Evolutionary conservation across 345 rosid species (phyloP), one percentile per base, ranked within the genome.

Genomic region (Laguncularia racemosa): DNA sequence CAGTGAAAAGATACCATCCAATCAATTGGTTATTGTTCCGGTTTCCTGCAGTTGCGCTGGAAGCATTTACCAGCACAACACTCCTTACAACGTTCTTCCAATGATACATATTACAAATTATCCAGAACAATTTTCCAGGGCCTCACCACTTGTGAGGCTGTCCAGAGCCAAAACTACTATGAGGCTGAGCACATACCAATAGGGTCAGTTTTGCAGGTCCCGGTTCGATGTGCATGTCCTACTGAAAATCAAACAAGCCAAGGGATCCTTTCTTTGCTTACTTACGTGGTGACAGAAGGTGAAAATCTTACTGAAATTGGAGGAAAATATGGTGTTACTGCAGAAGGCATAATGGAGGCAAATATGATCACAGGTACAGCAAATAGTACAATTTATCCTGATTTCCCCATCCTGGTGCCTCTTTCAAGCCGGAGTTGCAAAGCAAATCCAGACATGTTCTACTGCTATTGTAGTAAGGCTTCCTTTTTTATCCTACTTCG

Each of bases 371-470:
- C 65, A n/a, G n/a, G n/a, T n/a, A n/a, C n/a, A 1, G 43, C 61
- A 16, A 14, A 9, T 6, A 16, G 7, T 13, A 2, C 26, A 9
- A 80, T 87, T 60, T 76, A 2, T 23, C 78, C 69, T 46, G 85
- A 81, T 65, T 81, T 84, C 0, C 75, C 88, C 11, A 23, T 91
- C 62, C 63, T 91, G 19, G 78, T 91, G 70, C 96, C 97, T 14
- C 69, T 91, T 33, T 13, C 43, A 14, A 20, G 9, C 14, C 43
- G 15, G 38, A 16, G 17, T 17, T 64, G 68, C 53, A 50, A 19
- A 3, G 60, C 12, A 2, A 50, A 14, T 20, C 55, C 60, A 9
- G 46, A 44, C 15, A 38, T 55, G 21, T 14, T 51, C 33, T 64
- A 47, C 44, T 64, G 68, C 21, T 12, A 21, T 26, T 62, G 66